Percentiles rank a stretch among this genome's conserved stretches.
phyloP scores from a whole-genome alignment of 805 yeast genomes.

The Cyberlindnera amylophila region DNA sequence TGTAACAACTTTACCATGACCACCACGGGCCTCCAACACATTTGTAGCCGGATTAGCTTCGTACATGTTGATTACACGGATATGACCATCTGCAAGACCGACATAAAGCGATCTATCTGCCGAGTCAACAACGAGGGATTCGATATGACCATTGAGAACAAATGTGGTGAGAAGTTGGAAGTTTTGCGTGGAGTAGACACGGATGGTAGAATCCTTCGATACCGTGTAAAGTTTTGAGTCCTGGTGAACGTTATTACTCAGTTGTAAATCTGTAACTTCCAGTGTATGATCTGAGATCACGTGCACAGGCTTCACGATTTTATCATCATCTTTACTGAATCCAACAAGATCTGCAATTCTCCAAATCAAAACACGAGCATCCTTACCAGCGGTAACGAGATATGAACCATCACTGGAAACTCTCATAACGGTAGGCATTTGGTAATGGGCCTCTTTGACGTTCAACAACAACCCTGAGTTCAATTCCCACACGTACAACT shows the following conservation, averaged over 20 bases:
- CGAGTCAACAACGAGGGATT: conserved; percentile 65
- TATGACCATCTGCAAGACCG: conserved; percentile 62
- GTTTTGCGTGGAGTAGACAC: conserved; percentile 56
- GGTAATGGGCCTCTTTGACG: conserved; percentile 83
- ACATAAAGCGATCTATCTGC: conserved; percentile 71
- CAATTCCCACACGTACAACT: conserved; percentile 81
- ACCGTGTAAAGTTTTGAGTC: conserved; percentile 66
- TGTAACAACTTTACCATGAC: conserved; percentile 29
- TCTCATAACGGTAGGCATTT: conserved; percentile 56
- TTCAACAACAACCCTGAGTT: conserved; percentile 68
- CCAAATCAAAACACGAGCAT: conserved; percentile 79
- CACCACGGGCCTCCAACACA: conserved; percentile 27
- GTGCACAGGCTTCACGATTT: conserved; percentile 49
- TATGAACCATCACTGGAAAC: conserved; percentile 62
- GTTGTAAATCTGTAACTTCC: conserved; percentile 44
- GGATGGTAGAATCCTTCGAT: conserved; percentile 70
- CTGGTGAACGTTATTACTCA: conserved; percentile 46
- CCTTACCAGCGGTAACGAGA: conserved; percentile 73
- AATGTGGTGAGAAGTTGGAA: conserved; percentile 59
- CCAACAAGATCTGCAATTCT: conserved; percentile 55
- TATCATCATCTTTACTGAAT: conserved; percentile 30
- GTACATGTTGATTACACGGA: conserved; percentile 54
- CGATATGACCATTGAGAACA: conserved; percentile 57
- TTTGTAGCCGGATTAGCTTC: conserved; percentile 26
- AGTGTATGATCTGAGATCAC: conserved; percentile 54